phyloP scores from a whole-genome alignment of 1,139 yeast species.

The Saccharomyces hybrid region DNA sequence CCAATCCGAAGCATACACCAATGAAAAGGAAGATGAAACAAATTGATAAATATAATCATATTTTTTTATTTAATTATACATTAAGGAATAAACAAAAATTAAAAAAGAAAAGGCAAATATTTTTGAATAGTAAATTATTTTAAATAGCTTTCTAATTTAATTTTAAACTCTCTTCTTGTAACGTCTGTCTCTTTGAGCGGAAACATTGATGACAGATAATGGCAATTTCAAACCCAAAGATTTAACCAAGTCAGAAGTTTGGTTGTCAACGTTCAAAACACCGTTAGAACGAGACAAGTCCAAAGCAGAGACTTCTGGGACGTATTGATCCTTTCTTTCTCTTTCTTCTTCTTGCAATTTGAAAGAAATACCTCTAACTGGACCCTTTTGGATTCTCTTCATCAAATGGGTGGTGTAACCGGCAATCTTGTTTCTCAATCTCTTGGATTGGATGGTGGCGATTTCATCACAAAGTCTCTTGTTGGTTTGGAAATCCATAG shows the following conservation, averaged over 20 bases:
- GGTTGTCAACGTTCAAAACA: conserved; percentile 95
- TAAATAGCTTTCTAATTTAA: background rate
- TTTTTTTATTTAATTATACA: conserved; percentile 3
- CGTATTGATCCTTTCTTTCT: conserved; percentile 99
- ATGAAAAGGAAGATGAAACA: background rate
- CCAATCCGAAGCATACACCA: too few species aligned
- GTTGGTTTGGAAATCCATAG: conserved; percentile 99
- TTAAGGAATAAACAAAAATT: conserved; percentile 2
- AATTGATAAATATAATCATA: background rate
- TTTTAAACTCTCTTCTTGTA: conserved; percentile 86
- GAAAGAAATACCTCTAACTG: conserved; percentile 99
- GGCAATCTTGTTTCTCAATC: conserved; percentile 99
- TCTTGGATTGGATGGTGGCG: conserved; percentile 98
- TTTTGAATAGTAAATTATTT: background rate
- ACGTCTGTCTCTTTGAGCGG: conserved; percentile 93
- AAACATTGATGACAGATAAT: conserved; percentile 81
- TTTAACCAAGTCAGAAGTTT: conserved; percentile 95
- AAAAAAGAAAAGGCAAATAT: background rate
- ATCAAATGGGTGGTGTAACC: conserved; percentile 99
- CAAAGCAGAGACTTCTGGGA: conserved; percentile 99
- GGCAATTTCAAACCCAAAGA: conserved; percentile 95
- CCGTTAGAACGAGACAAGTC: conserved; percentile 95
- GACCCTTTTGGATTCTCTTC: conserved; percentile 99
- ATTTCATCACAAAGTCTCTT: conserved; percentile 98
- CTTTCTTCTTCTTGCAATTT: conserved; percentile 99